Conservation (phyloP, 2,329 filamentous ascomycete species). For the Fusarium austroafricanum region DNA sequence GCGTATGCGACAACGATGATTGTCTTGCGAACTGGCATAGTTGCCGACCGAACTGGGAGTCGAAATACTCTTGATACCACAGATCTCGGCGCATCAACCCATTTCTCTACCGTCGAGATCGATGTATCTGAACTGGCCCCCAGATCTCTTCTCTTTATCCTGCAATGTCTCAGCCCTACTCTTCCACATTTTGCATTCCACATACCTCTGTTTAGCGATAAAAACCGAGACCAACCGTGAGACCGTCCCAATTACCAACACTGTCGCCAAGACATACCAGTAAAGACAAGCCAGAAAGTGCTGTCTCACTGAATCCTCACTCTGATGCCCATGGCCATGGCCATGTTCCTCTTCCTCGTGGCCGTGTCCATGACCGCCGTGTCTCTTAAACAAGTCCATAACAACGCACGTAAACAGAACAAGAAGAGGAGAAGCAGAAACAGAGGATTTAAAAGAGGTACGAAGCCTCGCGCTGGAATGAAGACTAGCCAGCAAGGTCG, state of each 20-base stretch:
- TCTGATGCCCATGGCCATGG: constrained; percentile 26
- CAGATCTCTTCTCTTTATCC: constrained; percentile 33
- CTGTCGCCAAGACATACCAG: constrained; percentile 40
- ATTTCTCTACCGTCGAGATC: constrained; percentile 29
- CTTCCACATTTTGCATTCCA: background rate
- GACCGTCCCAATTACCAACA: constrained; percentile 28
- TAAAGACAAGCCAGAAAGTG: constrained; percentile 43
- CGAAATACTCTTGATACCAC: constrained; percentile 6
- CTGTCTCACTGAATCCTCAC: constrained; percentile 43
- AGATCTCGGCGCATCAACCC: constrained; percentile 29
- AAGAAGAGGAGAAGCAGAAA: background rate
- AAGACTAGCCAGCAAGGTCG: constrained; percentile 18
- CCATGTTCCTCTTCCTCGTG: constrained; percentile 34
- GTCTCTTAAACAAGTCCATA: constrained; percentile 39
- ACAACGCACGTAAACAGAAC: background rate
- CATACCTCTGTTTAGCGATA: constrained; percentile 43
- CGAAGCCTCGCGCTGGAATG: constrained; percentile 20
- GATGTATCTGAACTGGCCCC: constrained; percentile 25
- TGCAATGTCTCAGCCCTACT: constrained; percentile 1
- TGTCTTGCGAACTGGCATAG: constrained; percentile 35
- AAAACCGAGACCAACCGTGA: constrained; percentile 32
- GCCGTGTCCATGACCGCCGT: constrained; percentile 37
- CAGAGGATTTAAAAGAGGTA: background rate
- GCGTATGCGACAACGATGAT: constrained; percentile 31
- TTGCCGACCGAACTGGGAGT: constrained; percentile 25